Conservation (phyloP, 169 alveolate genomes). For the Condylostoma magnum region DNA sequence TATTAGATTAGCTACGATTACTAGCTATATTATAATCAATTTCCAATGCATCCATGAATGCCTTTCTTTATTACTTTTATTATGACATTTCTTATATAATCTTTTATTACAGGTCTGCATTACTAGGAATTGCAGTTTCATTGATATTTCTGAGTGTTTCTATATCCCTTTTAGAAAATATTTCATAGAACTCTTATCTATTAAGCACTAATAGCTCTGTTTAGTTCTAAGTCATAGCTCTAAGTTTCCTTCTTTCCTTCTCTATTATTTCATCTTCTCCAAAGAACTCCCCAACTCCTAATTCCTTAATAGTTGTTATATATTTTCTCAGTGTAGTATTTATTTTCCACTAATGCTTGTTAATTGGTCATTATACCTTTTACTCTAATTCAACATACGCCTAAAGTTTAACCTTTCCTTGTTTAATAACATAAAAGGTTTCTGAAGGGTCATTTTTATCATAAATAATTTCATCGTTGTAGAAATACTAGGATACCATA, state of each 20-base stretch:
- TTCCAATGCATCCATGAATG: background rate
- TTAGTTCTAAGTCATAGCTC: background rate
- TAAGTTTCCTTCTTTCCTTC: background rate
- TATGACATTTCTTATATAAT: background rate
- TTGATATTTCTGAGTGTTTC: background rate
- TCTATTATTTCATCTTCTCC: slow-evolving; percentile 21
- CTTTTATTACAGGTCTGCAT: slow-evolving; percentile 1
- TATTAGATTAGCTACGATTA: too few relatives aligned
- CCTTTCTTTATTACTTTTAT: background rate
- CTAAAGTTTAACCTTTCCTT: slow-evolving; percentile 38
- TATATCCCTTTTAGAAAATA: slow-evolving; percentile 9
- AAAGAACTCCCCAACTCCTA: slow-evolving; percentile 7
- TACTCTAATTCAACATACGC: slow-evolving; percentile 36
- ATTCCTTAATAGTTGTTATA: background rate
- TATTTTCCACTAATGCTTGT: background rate
- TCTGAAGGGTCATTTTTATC: slow-evolving; percentile 30
- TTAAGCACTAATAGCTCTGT: background rate
- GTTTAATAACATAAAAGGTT: slow-evolving; percentile 37
- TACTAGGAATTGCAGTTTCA: background rate
- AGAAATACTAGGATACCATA: slow-evolving; percentile 16
- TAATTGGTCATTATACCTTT: slow-evolving; percentile 25
- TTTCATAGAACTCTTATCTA: slow-evolving; percentile 14
- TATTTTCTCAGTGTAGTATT: background rate
- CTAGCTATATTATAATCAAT: too few relatives aligned
- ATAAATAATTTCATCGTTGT: slow-evolving; percentile 24